Evolutionary conservation across 129 eudicot genomes (phyloP), one percentile per base, ranked within the genome.

Genomic region (Calendula officinalis): DNA sequence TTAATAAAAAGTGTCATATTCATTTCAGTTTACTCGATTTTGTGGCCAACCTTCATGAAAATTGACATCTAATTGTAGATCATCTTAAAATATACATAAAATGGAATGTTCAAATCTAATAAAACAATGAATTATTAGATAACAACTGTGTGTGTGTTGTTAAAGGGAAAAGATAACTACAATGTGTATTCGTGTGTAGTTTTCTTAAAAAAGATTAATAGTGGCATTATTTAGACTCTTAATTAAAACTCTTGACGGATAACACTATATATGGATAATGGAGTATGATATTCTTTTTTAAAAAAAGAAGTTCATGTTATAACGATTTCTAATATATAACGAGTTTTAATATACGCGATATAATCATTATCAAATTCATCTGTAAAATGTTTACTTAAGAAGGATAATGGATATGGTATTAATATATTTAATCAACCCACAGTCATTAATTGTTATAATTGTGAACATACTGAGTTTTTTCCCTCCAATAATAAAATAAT

Each of bases 41-140:
- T 22, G 30, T 22, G 30, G 3, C 45, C 11, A 41, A 41, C 45
- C 3, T 41, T 41, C 30, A 0, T 41, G 45, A 41, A 6, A 6
- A 8, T 5, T 41, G 12, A 41, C 45, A 4, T 41, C 6, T 40
- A 15, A 22, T 22, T 2, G 2, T 22, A 22, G 30, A 22, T 22
- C 30, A 22, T 22, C 30, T 22, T 54, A 12, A 10, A 8, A 11
- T 11, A 11, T 12, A 11, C 10, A 30, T 27, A 54, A 54, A 9
- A 7, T 10, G 2, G 2, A 54, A 54, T 7, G 45, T 41, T 41
- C 14, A 15, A 14, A 32, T 35, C 17, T 56, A n/a, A 56, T 56
- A 56, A 33, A 62, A 62, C 42, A 61, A 42, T 9, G 51, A 61
- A 41, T 62, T 8, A 38, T 16, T 42, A 36, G 70, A 65, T 65